Conservation (phyloP, 2,329 filamentous ascomycete species). For the Scleromitrula shiraiana region DNA sequence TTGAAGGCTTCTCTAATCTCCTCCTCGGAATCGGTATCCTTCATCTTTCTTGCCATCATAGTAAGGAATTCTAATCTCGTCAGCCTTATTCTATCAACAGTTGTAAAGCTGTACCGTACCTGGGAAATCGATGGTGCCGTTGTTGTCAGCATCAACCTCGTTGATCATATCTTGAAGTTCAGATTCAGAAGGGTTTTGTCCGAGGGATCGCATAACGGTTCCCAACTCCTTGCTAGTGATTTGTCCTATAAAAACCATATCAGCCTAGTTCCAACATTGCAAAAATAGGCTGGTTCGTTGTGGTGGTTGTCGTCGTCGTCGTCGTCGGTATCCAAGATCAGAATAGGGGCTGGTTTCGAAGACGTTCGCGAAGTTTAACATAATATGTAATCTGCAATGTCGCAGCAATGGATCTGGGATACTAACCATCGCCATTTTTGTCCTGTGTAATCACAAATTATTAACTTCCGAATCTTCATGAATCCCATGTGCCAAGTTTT, state of each 20-base stretch:
- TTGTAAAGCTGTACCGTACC: conserved; percentile 44
- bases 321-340: no score
- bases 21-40: conserved; percentile 86
- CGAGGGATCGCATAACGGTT: conserved; percentile 83
- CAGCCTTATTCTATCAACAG: conserved; percentile 4
- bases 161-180: conserved; percentile 93
- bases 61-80: conserved; percentile 68
- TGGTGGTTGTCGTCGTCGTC: neutral
- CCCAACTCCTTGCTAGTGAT: conserved; percentile 88
- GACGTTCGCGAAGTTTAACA: neutral
- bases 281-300: no score
- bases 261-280: neutral
- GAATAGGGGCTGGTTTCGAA: conserved; percentile 2
- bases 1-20: conserved; percentile 88
- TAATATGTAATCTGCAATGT: neutral
- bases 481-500: conserved; percentile 9
- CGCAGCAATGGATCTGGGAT: conserved; percentile 3
- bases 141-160: conserved; percentile 87
- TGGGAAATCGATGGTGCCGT: conserved; percentile 85
- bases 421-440: conserved; percentile 87
- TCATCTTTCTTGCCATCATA: conserved; percentile 94
- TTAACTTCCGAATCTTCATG: conserved; percentile 23
- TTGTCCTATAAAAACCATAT: conserved; percentile 50
- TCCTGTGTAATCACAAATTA: conserved; percentile 45
- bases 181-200: conserved; percentile 84